Conservation (phyloP, 2,329 filamentous ascomycete species). For the Neophaeococcomyces mojaviensis region DNA sequence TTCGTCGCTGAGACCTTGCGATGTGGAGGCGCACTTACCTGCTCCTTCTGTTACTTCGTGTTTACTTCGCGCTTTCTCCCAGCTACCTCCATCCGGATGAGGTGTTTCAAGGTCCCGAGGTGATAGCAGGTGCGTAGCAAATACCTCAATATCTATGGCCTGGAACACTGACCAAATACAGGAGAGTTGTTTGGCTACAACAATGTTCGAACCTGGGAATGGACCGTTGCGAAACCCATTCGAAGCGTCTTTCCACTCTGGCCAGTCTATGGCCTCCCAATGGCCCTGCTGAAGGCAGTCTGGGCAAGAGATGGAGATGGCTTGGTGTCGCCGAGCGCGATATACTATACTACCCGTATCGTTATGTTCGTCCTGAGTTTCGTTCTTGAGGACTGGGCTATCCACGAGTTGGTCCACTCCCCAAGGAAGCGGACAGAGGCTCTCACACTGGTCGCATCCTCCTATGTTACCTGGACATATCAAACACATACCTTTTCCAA, state of each 20-base stretch:
- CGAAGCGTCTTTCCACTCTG: conserved; percentile 95
- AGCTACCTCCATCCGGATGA: conserved; percentile 98
- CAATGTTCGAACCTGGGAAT: conserved; percentile 89
- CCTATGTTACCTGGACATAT: conserved; percentile 97
- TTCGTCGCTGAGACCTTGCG: conserved; percentile 20
- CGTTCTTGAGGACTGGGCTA: conserved; percentile 93
- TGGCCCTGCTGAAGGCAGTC: conserved; percentile 86
- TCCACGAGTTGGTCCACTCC: conserved; percentile 80
- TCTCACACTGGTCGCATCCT: conserved; percentile 80
- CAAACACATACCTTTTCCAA: conserved; percentile 99
- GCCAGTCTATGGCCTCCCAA: conserved; percentile 88
- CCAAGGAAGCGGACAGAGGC: conserved; percentile 64
- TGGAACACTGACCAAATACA: conserved; percentile 35
- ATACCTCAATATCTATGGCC: too few relatives aligned
- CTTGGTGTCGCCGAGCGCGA: conserved; percentile 70
- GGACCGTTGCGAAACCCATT: conserved; percentile 78
- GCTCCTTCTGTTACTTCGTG: conserved; percentile 71
- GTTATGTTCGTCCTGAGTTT: conserved; percentile 95
- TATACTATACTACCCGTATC: conserved; percentile 81
- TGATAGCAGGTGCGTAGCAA: conserved; percentile 73
- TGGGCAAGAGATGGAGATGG: conserved; percentile 77
- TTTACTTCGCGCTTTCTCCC: conserved; percentile 88
- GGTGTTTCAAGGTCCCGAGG: conserved; percentile 96
- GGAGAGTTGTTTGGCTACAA: conserved; percentile 91
- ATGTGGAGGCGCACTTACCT: conserved; percentile 95